Conservation (phyloP, 768 basidiomycete species). For the Tulasnella calospora region DNA sequence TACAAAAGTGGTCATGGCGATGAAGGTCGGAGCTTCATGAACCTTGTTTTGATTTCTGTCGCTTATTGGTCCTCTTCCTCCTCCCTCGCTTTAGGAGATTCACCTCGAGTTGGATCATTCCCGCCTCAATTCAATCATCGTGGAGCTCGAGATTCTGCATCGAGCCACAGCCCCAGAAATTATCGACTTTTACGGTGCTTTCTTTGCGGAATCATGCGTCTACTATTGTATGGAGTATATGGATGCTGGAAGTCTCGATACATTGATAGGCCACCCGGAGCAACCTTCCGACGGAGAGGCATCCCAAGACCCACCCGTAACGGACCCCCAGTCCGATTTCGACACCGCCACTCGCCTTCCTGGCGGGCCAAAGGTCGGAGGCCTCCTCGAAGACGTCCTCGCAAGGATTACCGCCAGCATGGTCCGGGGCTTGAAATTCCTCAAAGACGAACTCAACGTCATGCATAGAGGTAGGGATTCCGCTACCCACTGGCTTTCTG, state of each 20-base stretch:
- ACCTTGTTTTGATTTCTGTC: background rate
- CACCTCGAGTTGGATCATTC: constrained; percentile 90
- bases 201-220: constrained; percentile 99
- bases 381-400: constrained; percentile 72
- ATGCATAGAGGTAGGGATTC: constrained; percentile 59
- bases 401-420: constrained; percentile 74
- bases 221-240: constrained; percentile 99
- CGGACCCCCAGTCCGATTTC: constrained; percentile 1
- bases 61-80: constrained; percentile 24
- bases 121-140: constrained; percentile 92
- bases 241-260: constrained; percentile 96
- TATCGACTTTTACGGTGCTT: constrained; percentile 98
- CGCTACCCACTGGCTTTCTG: background rate
- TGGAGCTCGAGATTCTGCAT: constrained; percentile 97
- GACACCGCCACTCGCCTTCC: constrained; percentile 23
- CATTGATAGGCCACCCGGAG: constrained; percentile 41
- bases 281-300: background rate
- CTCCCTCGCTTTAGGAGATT: constrained; percentile 68
- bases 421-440: constrained; percentile 85
- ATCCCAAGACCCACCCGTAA: background rate
- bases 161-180: constrained; percentile 87
- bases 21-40: constrained; percentile 66
- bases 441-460: constrained; percentile 91
- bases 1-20: constrained; percentile 94
- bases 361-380: constrained; percentile 38